Conservation (phyloP, 148 eudicot species). For the Rhododendron vialii region DNA sequence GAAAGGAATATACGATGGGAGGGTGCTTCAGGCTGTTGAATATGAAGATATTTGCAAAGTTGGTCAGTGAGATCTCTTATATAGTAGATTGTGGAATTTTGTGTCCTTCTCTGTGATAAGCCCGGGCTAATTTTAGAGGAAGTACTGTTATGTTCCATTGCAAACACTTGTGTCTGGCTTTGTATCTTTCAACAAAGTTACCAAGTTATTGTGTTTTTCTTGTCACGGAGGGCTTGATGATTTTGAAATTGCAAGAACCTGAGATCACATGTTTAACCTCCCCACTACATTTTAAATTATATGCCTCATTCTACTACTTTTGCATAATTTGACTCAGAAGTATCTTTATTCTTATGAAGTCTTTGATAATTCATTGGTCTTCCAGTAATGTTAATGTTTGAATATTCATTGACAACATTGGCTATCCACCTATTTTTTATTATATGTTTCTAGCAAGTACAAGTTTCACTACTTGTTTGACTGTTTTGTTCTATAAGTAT, state of each 20-base stretch:
- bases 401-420: background rate
- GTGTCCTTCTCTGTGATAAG: background rate
- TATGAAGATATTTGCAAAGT: conserved; percentile 86
- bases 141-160: background rate
- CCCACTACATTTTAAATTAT: background rate
- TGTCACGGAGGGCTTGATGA: background rate
- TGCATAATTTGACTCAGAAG: background rate
- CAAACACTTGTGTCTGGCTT: background rate
- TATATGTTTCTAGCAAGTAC: background rate
- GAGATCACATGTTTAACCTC: background rate
- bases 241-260: background rate
- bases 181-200: background rate
- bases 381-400: background rate
- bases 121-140: background rate
- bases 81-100: background rate
- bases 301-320: background rate
- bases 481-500: background rate
- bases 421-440: background rate
- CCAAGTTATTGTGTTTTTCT: background rate
- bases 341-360: background rate
- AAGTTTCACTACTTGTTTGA: background rate
- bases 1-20: conserved; percentile 88
- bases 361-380: background rate
- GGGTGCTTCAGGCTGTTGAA: conserved; percentile 71
- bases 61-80: conserved; percentile 21